Evolutionary conservation across 2,329 filamentous ascomycete species (phyloP).

Genomic region (Pseudopithomyces chartarum): DNA sequence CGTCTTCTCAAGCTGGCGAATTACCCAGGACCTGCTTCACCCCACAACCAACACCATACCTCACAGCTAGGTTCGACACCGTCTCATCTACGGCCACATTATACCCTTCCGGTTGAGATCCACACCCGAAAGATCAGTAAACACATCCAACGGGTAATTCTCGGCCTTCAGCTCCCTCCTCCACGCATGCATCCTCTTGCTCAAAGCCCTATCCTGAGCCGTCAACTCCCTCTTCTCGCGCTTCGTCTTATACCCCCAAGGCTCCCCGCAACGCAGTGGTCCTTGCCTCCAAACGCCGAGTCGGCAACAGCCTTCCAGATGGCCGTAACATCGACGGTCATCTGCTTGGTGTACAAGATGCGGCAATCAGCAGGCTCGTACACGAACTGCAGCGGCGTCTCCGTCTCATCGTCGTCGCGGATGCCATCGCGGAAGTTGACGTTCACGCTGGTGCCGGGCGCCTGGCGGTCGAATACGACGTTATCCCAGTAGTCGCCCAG

Average conservation of each 20-base stretch:
- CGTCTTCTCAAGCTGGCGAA: too few species aligned
- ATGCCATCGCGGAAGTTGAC: constrained; percentile 50
- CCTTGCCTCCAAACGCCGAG: constrained; percentile 37
- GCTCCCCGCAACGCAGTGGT: constrained; percentile 39
- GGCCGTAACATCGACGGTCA: constrained; percentile 57
- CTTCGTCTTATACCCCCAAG: constrained; percentile 23
- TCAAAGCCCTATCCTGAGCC: constrained; percentile 26
- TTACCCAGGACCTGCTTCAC: too few species aligned
- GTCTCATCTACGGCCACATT: constrained; percentile 27
- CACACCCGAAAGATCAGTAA: constrained; percentile 31
- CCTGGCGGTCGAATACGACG: constrained; percentile 35
- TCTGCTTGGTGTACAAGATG: constrained; percentile 63
- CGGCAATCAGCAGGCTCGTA: constrained; percentile 67
- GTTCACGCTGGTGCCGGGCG: constrained; percentile 31
- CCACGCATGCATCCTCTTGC: constrained; percentile 36
- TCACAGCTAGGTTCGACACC: neutral
- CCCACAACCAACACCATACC: neutral
- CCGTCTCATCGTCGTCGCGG: constrained; percentile 46
- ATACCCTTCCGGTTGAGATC: constrained; percentile 26
- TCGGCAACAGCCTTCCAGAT: constrained; percentile 58
- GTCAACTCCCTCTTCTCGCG: constrained; percentile 31
- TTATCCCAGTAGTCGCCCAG: constrained; percentile 39
- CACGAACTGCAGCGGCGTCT: constrained; percentile 63
- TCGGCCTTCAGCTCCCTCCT: constrained; percentile 28
- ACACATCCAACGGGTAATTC: constrained; percentile 44